phyloP scores from a whole-genome alignment of 305 asterid species.

The Fraxinus greggii region DNA sequence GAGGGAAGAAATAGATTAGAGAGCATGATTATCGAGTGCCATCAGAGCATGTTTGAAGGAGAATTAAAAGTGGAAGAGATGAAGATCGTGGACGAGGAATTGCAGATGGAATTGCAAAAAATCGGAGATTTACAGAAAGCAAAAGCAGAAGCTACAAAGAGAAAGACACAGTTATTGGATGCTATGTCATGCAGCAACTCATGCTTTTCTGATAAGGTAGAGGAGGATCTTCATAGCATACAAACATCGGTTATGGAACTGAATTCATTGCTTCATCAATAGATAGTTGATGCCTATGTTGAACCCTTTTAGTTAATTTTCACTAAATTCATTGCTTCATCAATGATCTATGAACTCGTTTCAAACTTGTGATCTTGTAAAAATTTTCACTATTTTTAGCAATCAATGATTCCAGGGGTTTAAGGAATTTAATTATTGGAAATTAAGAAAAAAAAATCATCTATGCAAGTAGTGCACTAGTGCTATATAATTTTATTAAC shows the following conservation, averaged over 20 bases:
- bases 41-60: constrained; percentile 59
- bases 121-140: constrained; percentile 39
- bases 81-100: constrained; percentile 52
- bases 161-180: constrained; percentile 47
- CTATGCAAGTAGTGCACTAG: background rate
- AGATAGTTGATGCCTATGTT: constrained; percentile 18
- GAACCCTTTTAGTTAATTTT: too few species aligned
- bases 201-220: constrained; percentile 55
- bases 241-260: constrained; percentile 52
- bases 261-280: constrained; percentile 43
- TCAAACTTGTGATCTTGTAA: background rate
- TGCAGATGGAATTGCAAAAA: constrained; percentile 32
- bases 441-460: background rate
- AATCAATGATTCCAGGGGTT: background rate
- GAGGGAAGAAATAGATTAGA: constrained; percentile 54
- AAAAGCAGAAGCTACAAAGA: constrained; percentile 40
- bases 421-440: background rate
- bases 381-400: background rate
- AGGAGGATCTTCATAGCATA: constrained; percentile 53
- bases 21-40: constrained; percentile 56
- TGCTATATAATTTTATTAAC: background rate
- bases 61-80: constrained; percentile 63
- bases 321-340: constrained; percentile 49
- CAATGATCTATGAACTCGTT: constrained; percentile 5
- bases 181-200: constrained; percentile 42